Evolutionary conservation across 441 rosid species (phyloP), one percentile per base, ranked within the genome.

Genomic region (Theobroma grandiflorum): DNA sequence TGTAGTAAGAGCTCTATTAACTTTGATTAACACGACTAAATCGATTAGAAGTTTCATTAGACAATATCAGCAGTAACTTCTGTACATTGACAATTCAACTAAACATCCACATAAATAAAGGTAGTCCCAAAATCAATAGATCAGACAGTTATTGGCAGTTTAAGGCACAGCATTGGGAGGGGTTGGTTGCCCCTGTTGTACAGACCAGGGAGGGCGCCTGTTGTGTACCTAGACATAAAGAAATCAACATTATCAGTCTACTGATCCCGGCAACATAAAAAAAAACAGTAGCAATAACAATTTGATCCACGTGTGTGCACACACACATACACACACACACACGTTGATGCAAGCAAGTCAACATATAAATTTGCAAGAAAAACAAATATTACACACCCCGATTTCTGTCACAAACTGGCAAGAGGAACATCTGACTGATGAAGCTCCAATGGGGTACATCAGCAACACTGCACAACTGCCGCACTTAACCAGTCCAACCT

Each of bases 361-460:
- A 57, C 31, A 72, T 45, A 45, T 4, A 58, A 18, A 42, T 2
- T 67, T 43, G 10, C 31, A 20, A 43, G 14, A 4, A 69, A 69
- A 31, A 20, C 2, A 63, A 26, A 4, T 9, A 31, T 53, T 16
- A 82, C 95, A 67, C 84, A 94, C 99, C 82, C 86, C 88, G 53
- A 96, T 89, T 82, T 91, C 94, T 4, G 97, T 93, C 73, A 93
- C 85, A 74, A 63, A 89, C 66, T 43, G 85, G 86, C 99, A 96
- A 65, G 94, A 86, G 16, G 95, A 94, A 84, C 98, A 96, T 75
- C 89, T 86, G 73, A 94, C 98, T n/a, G 91, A 85, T 50, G 95
- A 84, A 86, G 95, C 94, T 43, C 95, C 95, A 79, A 85, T 90
- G 0, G 95, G 95, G 76, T 94, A 96, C 94, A 96, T 92, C 77